phyloP scores from a whole-genome alignment of 106 monocot genomes.

The Allium cepa region DNA sequence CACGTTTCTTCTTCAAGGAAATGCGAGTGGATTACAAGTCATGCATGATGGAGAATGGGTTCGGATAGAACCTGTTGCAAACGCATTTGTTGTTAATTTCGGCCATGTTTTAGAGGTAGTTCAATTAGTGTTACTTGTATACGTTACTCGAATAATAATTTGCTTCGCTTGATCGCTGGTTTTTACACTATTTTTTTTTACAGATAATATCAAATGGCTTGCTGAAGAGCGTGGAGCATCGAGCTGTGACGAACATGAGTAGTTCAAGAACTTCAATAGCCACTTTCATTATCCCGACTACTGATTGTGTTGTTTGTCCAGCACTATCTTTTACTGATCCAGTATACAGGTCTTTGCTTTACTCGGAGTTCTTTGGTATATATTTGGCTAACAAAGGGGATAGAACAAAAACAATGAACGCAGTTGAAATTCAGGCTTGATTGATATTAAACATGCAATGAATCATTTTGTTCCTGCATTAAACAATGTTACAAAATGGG shows the following conservation, averaged over 20 bases:
- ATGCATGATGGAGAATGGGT: constrained; percentile 12
- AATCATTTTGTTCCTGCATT: too few species aligned
- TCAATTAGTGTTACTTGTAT: neutral
- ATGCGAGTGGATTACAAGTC: constrained; percentile 18
- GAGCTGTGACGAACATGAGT: constrained; percentile 12
- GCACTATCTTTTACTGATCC: neutral
- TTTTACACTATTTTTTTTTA: neutral
- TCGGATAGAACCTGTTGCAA: constrained; percentile 10
- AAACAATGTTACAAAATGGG: neutral
- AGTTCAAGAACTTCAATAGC: neutral
- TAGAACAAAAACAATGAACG: neutral
- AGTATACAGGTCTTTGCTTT: neutral
- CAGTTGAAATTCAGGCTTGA: neutral
- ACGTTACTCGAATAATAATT: neutral
- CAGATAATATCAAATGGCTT: constrained; percentile 15
- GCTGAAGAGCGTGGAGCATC: constrained; percentile 15
- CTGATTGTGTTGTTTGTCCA: constrained; percentile 9
- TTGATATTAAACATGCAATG: neutral
- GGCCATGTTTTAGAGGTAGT: constrained; percentile 16
- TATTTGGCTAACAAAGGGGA: neutral
- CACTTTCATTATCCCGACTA: constrained; percentile 5
- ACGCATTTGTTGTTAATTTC: constrained; percentile 14
- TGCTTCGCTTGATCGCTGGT: neutral
- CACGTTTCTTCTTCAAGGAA: constrained; percentile 15
- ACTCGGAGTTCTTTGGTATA: neutral